These are phyloP conservation scores for Penicillium verhagenii DNA, from an alignment of 495 filamentous ascomycete genomes.

Conservation along the genomic window DNA sequence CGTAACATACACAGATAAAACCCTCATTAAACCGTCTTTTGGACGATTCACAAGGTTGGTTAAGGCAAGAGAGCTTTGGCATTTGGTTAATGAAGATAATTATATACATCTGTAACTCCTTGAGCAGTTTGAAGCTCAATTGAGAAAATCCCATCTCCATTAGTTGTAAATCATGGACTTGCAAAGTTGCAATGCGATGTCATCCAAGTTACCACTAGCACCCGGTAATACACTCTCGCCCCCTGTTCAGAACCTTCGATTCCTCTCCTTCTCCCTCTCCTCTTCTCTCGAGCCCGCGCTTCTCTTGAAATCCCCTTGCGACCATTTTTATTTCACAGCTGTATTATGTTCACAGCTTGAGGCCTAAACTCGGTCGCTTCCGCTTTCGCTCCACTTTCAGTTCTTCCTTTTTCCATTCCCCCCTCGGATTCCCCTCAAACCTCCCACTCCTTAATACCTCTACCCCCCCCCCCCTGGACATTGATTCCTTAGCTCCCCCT, in stretches of 20 bases:
- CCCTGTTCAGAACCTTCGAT: conserved; percentile 21
- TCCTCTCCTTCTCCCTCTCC: conserved; percentile 13
- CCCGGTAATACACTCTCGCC: conserved; percentile 14
- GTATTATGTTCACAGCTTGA: conserved; percentile 26
- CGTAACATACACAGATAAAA: not conserved
- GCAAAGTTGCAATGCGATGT: conserved; percentile 3
- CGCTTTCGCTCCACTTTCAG: conserved; percentile 20
- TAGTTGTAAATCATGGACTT: not conserved
- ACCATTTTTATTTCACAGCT: conserved; percentile 9
- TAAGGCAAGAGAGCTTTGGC: not conserved
- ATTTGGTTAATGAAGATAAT: not conserved
- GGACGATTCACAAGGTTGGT: not conserved
- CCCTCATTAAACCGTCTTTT: not conserved
- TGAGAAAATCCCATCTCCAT: not conserved
- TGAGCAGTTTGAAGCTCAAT: not conserved
- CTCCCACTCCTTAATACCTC: conserved; percentile 5
- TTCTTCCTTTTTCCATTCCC: conserved; percentile 5
- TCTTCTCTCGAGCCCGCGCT: conserved; percentile 2
- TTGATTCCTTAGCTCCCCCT: conserved; percentile 15
- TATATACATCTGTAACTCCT: not conserved
- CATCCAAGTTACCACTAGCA: conserved; percentile 9
- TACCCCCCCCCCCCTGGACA: conserved; percentile 9
- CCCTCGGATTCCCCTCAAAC: conserved; percentile 7
- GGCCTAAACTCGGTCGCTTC: conserved; percentile 19
- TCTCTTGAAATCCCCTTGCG: conserved; percentile 6